Percentiles rank a stretch among this genome's conserved stretches.
Evolutionary conservation across 106 monocot genomes (phyloP).

Genomic region (Phalaenopsis aphrodite): DNA sequence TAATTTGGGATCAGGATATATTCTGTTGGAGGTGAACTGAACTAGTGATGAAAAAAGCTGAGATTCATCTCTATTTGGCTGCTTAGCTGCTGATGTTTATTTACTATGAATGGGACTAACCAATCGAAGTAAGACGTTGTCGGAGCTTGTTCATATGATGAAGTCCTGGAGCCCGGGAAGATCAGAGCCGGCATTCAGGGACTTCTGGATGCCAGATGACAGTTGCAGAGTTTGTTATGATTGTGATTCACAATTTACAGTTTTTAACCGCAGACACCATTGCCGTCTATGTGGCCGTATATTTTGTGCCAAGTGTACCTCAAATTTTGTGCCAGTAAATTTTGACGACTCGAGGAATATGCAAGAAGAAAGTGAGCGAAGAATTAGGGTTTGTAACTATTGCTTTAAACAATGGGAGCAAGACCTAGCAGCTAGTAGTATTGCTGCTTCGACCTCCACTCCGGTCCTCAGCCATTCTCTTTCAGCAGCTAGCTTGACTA

Average conservation of each 20-base stretch:
- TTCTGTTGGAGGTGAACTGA: background rate
- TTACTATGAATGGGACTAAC: slow-evolving; percentile 30
- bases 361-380: slow-evolving; percentile 31
- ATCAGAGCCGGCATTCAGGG: slow-evolving; percentile 47
- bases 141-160: slow-evolving; percentile 42
- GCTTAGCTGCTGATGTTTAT: slow-evolving; percentile 17
- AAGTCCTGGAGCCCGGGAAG: slow-evolving; percentile 69
- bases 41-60: background rate
- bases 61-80: slow-evolving; percentile 5
- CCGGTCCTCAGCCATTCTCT: slow-evolving; percentile 39
- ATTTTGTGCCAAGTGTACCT: slow-evolving; percentile 80
- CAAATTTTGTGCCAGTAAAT: slow-evolving; percentile 41
- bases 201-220: slow-evolving; percentile 94
- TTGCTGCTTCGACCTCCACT: slow-evolving; percentile 19
- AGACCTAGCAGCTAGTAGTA: slow-evolving; percentile 14
- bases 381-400: slow-evolving; percentile 74
- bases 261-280: slow-evolving; percentile 84
- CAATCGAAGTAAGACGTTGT: slow-evolving; percentile 59
- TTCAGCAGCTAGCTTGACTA: slow-evolving; percentile 49
- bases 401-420: slow-evolving; percentile 76
- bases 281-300: slow-evolving; percentile 81
- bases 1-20: background rate
- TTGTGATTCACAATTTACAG: slow-evolving; percentile 76
- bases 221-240: slow-evolving; percentile 94
- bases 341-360: slow-evolving; percentile 10